Conservation (phyloP, 2,329 filamentous ascomycete genomes). For the Celoporthe dispersa region DNA sequence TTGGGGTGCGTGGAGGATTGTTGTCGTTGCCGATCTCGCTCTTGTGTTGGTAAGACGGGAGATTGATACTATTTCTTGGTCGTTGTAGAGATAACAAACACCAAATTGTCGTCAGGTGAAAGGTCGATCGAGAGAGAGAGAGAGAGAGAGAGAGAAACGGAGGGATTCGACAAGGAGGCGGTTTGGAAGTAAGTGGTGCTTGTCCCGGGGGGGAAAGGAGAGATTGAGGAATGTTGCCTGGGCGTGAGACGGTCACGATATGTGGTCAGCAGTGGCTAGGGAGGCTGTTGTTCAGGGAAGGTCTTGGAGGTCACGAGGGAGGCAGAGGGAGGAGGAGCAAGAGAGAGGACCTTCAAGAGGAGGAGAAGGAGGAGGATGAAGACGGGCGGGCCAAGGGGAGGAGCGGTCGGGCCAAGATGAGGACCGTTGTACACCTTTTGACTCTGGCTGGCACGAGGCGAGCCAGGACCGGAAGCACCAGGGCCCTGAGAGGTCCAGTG, state of each 20-base stretch:
- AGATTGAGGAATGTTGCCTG: slow-evolving; percentile 13
- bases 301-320: neutral
- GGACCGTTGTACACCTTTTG: slow-evolving; percentile 6
- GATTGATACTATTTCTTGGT: neutral
- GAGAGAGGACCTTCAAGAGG: neutral
- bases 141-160: neutral
- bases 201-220: neutral
- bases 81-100: neutral
- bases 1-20: neutral
- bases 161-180: neutral
- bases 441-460: neutral
- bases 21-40: neutral
- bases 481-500: neutral
- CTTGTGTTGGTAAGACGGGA: neutral
- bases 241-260: neutral
- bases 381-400: neutral
- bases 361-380: slow-evolving; percentile 4
- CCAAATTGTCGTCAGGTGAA: neutral
- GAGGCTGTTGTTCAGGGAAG: slow-evolving; percentile 1
- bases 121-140: neutral
- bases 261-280: slow-evolving; percentile 1
- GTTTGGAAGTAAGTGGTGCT: neutral
- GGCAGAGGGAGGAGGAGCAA: slow-evolving; percentile 7
- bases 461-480: neutral
- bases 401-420: slow-evolving; percentile 3